Conservation (phyloP, 345 rosid genomes). For the Hypericum androsaemum region DNA sequence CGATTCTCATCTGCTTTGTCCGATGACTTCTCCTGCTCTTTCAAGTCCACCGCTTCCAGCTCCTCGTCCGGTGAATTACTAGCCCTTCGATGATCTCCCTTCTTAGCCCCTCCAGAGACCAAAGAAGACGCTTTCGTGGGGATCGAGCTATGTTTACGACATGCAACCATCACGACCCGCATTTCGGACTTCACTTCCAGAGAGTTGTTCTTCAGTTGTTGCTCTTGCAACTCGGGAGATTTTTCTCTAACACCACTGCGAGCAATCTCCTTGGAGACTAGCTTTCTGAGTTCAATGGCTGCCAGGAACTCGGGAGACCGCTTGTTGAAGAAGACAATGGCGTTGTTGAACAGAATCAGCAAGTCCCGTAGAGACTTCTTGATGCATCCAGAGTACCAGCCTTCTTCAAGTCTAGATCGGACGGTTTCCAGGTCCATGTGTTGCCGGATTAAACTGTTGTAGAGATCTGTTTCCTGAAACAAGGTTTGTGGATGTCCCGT, state of each 20-base stretch:
- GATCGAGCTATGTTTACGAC: slow-evolving; percentile 41
- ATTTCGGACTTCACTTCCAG: slow-evolving; percentile 23
- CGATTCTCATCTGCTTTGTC: slow-evolving; percentile 22
- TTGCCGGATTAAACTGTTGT: slow-evolving; percentile 36
- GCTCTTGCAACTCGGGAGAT: slow-evolving; percentile 6
- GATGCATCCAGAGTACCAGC: slow-evolving; percentile 33
- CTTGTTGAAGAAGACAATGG: slow-evolving; percentile 31
- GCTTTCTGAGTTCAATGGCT: slow-evolving; percentile 34
- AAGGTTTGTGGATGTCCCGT: too few relatives aligned
- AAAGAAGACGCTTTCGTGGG: slow-evolving; percentile 19
- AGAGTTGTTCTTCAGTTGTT: slow-evolving; percentile 16
- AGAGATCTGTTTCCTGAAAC: slow-evolving; percentile 41
- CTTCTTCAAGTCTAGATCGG: slow-evolving; percentile 34
- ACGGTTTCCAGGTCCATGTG: slow-evolving; percentile 47
- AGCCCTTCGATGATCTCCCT: slow-evolving; percentile 7
- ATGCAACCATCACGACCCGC: slow-evolving; percentile 31
- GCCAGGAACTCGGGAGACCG: slow-evolving; percentile 34
- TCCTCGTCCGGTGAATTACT: too few relatives aligned
- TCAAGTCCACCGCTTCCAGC: too few relatives aligned
- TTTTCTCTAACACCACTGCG: slow-evolving; percentile 11
- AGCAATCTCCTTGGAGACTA: slow-evolving; percentile 32
- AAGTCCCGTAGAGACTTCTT: slow-evolving; percentile 43
- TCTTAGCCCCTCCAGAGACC: slow-evolving; percentile 20
- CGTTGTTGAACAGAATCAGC: slow-evolving; percentile 54
- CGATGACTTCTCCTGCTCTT: slow-evolving; percentile 16